These are phyloP conservation scores for Fusarium papillatum DNA, from an alignment of 2,329 filamentous ascomycete genomes.

Conservation along the genomic window DNA sequence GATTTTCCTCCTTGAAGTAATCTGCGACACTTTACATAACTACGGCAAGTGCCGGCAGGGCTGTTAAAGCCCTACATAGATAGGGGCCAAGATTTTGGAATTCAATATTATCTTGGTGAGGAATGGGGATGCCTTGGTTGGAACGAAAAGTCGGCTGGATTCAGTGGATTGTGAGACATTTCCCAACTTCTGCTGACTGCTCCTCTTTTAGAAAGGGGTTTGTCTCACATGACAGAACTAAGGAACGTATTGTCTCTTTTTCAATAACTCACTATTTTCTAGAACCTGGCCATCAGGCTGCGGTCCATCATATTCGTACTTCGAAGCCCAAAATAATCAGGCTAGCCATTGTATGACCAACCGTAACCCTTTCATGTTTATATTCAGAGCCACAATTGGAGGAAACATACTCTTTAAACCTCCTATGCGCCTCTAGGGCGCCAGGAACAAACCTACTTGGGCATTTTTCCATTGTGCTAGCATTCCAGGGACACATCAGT, in stretches of 20 bases:
- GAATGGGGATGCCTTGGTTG: neutral
- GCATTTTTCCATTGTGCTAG: too few relatives aligned
- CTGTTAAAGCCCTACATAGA: neutral
- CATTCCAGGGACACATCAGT: too few relatives aligned
- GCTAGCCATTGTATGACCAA: too few relatives aligned
- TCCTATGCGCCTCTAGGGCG: too few relatives aligned
- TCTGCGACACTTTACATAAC: neutral
- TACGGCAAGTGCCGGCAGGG: neutral
- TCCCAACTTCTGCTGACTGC: too few relatives aligned
- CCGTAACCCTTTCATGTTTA: too few relatives aligned
- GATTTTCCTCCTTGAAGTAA: neutral
- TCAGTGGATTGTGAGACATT: neutral
- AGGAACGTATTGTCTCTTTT: neutral
- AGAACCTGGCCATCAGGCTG: neutral
- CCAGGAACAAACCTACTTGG: too few relatives aligned
- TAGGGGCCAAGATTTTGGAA: neutral
- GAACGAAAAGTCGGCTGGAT: neutral
- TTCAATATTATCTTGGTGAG: neutral
- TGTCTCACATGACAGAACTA: neutral
- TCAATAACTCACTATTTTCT: neutral
- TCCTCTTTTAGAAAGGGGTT: neutral
- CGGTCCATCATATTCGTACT: too few relatives aligned
- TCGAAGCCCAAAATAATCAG: too few relatives aligned
- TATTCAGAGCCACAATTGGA: too few relatives aligned
- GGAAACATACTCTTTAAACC: too few relatives aligned